A percentile compares a stretch with the other conserved stretches of the same genome.
Evolutionary conservation across 2,329 filamentous ascomycete genomes (phyloP).

Genomic region (Ophiostoma tasmaniense): DNA sequence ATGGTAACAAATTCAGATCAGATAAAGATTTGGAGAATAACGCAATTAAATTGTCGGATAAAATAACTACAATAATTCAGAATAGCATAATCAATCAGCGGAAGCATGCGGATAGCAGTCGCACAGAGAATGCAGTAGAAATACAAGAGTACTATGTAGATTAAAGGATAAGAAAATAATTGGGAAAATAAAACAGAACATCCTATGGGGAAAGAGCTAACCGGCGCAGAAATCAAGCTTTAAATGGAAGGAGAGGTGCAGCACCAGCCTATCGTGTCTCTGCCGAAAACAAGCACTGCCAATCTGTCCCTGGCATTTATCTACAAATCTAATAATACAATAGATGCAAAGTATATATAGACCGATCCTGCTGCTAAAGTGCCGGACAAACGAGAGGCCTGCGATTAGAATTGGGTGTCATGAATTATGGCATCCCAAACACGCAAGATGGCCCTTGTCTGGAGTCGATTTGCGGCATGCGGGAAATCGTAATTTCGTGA

Average conservation of each 20-base stretch:
- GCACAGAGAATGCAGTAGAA: neutral
- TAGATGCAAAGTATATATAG: neutral
- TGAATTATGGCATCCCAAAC: neutral
- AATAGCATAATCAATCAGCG: neutral
- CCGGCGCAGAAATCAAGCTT: neutral
- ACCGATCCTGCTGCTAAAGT: neutral
- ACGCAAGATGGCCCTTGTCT: neutral
- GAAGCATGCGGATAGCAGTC: neutral
- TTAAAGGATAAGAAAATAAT: neutral
- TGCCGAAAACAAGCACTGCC: constrained; percentile 7
- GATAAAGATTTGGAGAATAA: neutral
- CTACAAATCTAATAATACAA: neutral
- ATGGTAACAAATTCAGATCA: neutral
- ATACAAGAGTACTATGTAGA: neutral
- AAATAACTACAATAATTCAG: neutral
- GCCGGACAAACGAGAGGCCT: neutral
- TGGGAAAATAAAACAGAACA: neutral
- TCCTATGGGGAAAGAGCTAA: neutral
- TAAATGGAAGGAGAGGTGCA: neutral
- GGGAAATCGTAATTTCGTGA: neutral
- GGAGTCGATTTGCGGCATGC: neutral
- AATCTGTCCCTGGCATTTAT: neutral
- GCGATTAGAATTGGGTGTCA: neutral
- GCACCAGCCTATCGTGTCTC: neutral
- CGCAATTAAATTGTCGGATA: neutral